Conservation (phyloP, 2,329 filamentous ascomycete genomes). For the Penicillium vulpinum region DNA sequence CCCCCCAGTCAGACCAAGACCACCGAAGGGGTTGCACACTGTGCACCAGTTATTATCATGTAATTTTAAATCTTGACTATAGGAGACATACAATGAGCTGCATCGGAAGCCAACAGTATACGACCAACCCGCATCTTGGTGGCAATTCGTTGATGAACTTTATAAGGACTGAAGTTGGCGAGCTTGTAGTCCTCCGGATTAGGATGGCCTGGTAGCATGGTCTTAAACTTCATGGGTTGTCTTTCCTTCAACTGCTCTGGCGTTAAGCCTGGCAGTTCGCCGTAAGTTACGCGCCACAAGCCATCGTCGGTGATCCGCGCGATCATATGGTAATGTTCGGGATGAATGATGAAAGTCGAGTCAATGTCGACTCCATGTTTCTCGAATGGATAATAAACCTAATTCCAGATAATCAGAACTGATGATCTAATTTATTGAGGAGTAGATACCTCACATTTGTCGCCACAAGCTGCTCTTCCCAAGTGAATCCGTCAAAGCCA, state of each 20-base stretch:
- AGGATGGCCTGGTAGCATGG: neutral
- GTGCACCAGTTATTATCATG: too few relatives aligned
- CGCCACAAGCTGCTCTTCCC: neutral
- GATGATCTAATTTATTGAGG: neutral
- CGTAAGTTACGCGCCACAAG: neutral
- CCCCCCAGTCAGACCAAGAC: neutral
- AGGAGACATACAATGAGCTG: neutral
- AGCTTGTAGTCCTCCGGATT: neutral
- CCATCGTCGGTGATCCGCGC: neutral
- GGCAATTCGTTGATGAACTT: neutral
- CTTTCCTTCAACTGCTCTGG: neutral
- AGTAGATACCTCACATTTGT: neutral
- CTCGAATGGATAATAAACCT: neutral
- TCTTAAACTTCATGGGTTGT: neutral
- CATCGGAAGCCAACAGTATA: neutral
- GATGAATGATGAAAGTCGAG: neutral
- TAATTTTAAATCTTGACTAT: too few relatives aligned
- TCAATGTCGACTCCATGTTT: neutral
- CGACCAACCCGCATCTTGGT: neutral
- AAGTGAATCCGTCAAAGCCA: neutral
- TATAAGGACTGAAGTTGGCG: neutral
- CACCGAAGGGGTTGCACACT: neutral
- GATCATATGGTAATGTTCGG: neutral
- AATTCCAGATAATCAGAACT: neutral
- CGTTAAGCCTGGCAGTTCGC: neutral